A percentile compares a stretch with the other conserved stretches of the same genome.
phyloP scores from a whole-genome alignment of 192 early-diverging fungal genomes.

The Umbelopsis vinacea region DNA sequence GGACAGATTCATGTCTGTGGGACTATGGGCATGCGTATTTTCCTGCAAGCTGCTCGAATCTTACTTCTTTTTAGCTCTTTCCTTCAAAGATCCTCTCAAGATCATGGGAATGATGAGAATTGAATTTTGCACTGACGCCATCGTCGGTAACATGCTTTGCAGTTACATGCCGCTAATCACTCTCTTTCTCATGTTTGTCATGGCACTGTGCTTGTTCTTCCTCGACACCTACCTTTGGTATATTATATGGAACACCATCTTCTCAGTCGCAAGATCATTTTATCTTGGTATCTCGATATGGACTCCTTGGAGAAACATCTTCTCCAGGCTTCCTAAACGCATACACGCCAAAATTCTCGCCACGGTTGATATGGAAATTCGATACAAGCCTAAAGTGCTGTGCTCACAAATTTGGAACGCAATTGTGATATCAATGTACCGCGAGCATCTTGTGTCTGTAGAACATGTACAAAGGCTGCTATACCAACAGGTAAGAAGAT shows the following conservation, averaged over 20 bases:
- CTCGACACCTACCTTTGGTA: constrained; percentile 90
- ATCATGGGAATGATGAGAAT: constrained; percentile 54
- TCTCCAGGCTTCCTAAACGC: constrained; percentile 77
- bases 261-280: constrained; percentile 78
- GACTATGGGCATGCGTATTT: constrained; percentile 74
- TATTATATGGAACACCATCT: constrained; percentile 82
- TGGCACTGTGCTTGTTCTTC: constrained; percentile 78
- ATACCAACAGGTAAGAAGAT: constrained; percentile 67
- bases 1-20: constrained; percentile 71
- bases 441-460: constrained; percentile 75
- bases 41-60: constrained; percentile 79
- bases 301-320: constrained; percentile 83
- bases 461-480: constrained; percentile 76
- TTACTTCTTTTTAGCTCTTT: constrained; percentile 81
- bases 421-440: constrained; percentile 83
- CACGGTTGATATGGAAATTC: constrained; percentile 72
- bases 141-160: constrained; percentile 62
- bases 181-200: constrained; percentile 73
- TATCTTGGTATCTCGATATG: constrained; percentile 81
- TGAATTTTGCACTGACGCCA: constrained; percentile 62
- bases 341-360: constrained; percentile 79
- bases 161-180: constrained; percentile 69
- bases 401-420: constrained; percentile 88
- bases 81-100: constrained; percentile 78
- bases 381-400: constrained; percentile 78